phyloP scores from a whole-genome alignment of 306 rosid genomes.

The Parietaria judaica region DNA sequence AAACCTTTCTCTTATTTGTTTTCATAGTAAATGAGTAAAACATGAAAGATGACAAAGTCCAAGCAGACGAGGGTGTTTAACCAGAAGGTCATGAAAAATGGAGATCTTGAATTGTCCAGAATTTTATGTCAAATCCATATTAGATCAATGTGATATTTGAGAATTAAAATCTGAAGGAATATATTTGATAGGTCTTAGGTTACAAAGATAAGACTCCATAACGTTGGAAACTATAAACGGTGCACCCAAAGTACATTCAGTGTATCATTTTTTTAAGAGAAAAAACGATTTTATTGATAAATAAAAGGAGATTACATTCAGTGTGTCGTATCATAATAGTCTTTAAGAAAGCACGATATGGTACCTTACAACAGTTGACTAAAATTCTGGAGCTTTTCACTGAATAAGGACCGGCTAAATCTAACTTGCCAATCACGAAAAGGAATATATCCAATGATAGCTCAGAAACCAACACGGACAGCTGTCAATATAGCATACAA shows the following conservation, averaged over 20 bases:
- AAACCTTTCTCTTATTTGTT: not conserved
- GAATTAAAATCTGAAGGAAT: too few species aligned
- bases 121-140: too few species aligned
- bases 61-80: not conserved
- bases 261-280: too few species aligned
- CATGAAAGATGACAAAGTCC: not conserved
- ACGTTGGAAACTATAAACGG: not conserved
- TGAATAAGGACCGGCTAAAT: conserved; percentile 79
- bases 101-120: not conserved
- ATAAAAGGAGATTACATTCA: too few species aligned
- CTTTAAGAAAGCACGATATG: conserved; percentile 11
- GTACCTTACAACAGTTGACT: conserved; percentile 86
- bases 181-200: too few species aligned
- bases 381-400: conserved; percentile 54
- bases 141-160: too few species aligned
- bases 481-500: conserved; percentile 38
- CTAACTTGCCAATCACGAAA: conserved; percentile 63
- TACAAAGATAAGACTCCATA: not conserved
- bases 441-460: conserved; percentile 77
- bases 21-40: too few species aligned
- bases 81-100: conserved; percentile 3
- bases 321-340: conserved; percentile 10
- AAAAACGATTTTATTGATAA: too few species aligned
- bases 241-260: conserved; percentile 2
- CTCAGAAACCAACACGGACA: conserved; percentile 60